phyloP scores from a whole-genome alignment of 108 stramenopile genomes.

The Cyclotella atomus region DNA sequence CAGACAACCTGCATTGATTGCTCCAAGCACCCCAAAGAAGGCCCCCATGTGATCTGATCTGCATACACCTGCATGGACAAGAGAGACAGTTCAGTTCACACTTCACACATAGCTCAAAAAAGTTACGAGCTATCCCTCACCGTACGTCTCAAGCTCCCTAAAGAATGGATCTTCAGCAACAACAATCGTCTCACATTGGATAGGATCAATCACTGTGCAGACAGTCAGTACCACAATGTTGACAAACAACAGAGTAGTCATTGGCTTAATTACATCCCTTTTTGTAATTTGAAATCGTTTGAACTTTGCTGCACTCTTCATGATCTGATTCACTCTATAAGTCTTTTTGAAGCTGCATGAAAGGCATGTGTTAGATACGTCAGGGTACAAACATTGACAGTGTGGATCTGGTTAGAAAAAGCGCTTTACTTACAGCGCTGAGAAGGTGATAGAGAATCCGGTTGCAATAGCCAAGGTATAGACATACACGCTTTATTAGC shows the following conservation, averaged over 20 bases:
- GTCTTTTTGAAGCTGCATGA: slow-evolving; percentile 26
- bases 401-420: neutral
- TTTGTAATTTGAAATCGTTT: slow-evolving; percentile 52
- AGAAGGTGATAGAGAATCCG: slow-evolving; percentile 31
- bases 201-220: slow-evolving; percentile 41
- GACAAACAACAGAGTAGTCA: slow-evolving; percentile 29
- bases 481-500: slow-evolving; percentile 22
- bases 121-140: neutral
- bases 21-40: slow-evolving; percentile 34
- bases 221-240: slow-evolving; percentile 49
- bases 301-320: slow-evolving; percentile 32
- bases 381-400: neutral
- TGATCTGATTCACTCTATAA: slow-evolving; percentile 9
- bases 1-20: slow-evolving; percentile 43
- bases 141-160: slow-evolving; percentile 12
- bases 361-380: neutral
- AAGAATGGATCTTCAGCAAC: slow-evolving; percentile 26
- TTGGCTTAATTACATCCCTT: slow-evolving; percentile 54
- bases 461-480: slow-evolving; percentile 27
- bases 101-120: neutral
- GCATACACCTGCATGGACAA: slow-evolving; percentile 27
- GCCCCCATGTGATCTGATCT: slow-evolving; percentile 22
- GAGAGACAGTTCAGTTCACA: neutral
- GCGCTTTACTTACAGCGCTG: slow-evolving; percentile 23
- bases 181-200: neutral